phyloP scores from a whole-genome alignment of 2,329 filamentous ascomycete species.

The Paecilomyces formosus region DNA sequence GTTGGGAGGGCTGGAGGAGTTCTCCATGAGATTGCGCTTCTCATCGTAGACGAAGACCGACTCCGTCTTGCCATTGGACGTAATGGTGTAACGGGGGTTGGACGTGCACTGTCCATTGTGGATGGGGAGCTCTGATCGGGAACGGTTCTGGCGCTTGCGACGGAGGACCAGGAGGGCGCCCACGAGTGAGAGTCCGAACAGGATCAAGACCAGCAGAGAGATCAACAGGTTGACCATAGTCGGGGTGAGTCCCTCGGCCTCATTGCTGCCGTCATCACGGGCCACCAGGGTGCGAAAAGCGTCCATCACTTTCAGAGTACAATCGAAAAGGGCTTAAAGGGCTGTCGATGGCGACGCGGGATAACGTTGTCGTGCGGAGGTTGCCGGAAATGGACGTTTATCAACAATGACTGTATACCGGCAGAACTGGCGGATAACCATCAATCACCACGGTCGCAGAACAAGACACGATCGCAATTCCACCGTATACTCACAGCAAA shows the following conservation, averaged over 20 bases:
- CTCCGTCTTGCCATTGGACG: constrained; percentile 53
- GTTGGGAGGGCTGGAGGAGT: constrained; percentile 66
- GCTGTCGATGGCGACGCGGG: not conserved
- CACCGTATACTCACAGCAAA: not conserved
- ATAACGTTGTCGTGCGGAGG: not conserved
- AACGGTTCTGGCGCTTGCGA: constrained; percentile 51
- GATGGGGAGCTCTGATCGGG: constrained; percentile 51
- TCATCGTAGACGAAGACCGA: constrained; percentile 70
- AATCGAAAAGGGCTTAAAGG: constrained; percentile 5
- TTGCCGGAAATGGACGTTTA: not conserved
- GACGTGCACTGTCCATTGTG: constrained; percentile 54
- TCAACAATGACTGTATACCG: not conserved
- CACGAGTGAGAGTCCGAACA: constrained; percentile 62
- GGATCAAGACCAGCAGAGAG: constrained; percentile 67
- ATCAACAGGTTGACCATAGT: constrained; percentile 71
- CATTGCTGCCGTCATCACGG: constrained; percentile 40
- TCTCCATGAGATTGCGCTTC: constrained; percentile 70
- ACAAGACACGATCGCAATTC: not conserved
- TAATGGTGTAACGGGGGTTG: constrained; percentile 52
- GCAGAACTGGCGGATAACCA: constrained; percentile 1
- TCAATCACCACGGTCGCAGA: not conserved
- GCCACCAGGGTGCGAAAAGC: constrained; percentile 40
- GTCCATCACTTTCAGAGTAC: constrained; percentile 26
- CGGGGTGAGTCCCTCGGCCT: constrained; percentile 45
- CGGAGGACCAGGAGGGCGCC: constrained; percentile 66